These are phyloP conservation scores for Lachancea sp. DNA, from an alignment of 805 yeast species.

Conservation along the genomic window DNA sequence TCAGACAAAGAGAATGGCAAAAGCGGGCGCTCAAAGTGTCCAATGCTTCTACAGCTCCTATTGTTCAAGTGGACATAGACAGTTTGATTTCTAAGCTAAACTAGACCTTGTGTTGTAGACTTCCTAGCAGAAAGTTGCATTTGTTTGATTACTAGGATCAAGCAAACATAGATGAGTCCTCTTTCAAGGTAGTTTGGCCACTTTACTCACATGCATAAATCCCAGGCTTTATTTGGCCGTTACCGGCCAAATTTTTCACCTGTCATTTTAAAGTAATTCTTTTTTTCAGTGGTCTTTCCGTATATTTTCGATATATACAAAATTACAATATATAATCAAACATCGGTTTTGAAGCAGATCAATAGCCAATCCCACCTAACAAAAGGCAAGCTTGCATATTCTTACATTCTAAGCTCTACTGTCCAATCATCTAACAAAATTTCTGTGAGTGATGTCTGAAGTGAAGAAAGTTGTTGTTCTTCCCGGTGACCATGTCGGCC, in stretches of 20 bases:
- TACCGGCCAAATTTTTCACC: conserved; percentile 6
- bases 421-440: no score
- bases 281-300: conserved; percentile 1
- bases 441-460: not conserved
- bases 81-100: conserved; percentile 59
- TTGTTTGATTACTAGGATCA: no score
- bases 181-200: no score
- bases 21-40: conserved; percentile 38
- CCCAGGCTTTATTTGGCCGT: conserved; percentile 4
- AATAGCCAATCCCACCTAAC: no score
- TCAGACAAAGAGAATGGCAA: conserved; percentile 49
- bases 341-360: no score
- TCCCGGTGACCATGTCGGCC: conserved; percentile 97
- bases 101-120: no score
- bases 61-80: conserved; percentile 70
- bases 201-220: no score
- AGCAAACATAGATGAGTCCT: no score
- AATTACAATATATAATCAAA: no score
- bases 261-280: not conserved
- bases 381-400: no score
- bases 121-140: no score
- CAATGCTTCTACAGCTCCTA: conserved; percentile 58
- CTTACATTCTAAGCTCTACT: no score
- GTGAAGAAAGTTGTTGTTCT: conserved; percentile 72
- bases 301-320: not conserved